Conservation (phyloP, 169 alveolate genomes). For the Cardiosporidium cionae region DNA sequence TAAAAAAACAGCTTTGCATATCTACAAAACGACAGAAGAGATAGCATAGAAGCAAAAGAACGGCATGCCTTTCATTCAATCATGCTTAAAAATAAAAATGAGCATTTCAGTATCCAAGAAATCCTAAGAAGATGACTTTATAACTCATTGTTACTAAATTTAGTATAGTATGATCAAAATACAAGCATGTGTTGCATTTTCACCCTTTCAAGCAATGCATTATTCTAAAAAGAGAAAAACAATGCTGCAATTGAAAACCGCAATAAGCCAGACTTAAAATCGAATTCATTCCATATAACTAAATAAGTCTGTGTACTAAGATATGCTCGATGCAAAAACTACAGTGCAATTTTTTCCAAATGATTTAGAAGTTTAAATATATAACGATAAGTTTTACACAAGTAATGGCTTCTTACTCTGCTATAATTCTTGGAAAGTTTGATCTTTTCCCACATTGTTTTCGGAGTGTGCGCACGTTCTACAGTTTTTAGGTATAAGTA, state of each 20-base stretch:
- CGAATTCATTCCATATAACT: not conserved
- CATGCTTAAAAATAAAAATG: not conserved
- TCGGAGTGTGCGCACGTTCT: conserved; percentile 97
- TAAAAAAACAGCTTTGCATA: not conserved
- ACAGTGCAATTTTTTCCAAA: not conserved
- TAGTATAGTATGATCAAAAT: too few relatives aligned
- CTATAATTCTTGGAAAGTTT: conserved; percentile 78
- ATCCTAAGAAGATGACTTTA: too few relatives aligned
- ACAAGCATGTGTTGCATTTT: too few relatives aligned
- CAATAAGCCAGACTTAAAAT: not conserved
- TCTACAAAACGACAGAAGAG: not conserved
- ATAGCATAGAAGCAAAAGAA: not conserved
- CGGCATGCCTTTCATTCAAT: not conserved
- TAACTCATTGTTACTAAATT: too few relatives aligned
- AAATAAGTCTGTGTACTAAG: not conserved
- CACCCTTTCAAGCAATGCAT: too few relatives aligned
- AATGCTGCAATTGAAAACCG: not conserved
- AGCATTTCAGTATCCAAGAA: not conserved
- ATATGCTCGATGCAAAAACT: not conserved
- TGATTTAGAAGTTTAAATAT: not conserved
- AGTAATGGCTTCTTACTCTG: not conserved
- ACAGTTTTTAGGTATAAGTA: conserved; percentile 92
- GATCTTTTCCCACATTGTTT: conserved; percentile 89
- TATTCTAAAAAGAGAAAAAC: not conserved
- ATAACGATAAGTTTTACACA: too few relatives aligned